Evolutionary conservation across 1,284 basidiomycete genomes (phyloP).

Genomic region (Naganishia albida): DNA sequence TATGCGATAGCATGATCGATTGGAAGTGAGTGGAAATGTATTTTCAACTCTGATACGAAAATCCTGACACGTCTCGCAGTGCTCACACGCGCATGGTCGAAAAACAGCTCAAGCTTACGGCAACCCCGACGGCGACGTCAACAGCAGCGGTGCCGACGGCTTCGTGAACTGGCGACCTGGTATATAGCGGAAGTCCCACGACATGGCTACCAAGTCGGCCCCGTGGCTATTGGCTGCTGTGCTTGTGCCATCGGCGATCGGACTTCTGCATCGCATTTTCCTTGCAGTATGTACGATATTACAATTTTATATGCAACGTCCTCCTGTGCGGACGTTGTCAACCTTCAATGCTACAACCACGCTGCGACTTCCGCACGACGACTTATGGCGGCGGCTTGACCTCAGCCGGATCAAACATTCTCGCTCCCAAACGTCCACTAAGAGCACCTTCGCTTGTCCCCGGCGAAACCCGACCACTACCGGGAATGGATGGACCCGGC

Average conservation of each 20-base stretch:
- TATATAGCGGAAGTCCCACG: too few relatives aligned
- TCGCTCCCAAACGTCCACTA: neutral
- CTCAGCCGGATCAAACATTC: conserved; percentile 18
- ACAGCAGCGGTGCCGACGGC: conserved; percentile 13
- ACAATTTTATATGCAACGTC: neutral
- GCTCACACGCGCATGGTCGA: conserved; percentile 21
- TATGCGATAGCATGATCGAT: conserved; percentile 37
- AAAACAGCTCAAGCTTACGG: conserved; percentile 22
- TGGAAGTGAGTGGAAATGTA: conserved; percentile 13
- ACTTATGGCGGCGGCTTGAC: conserved; percentile 4
- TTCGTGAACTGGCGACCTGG: neutral
- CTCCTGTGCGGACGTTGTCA: neutral
- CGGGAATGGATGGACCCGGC: neutral
- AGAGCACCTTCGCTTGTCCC: neutral
- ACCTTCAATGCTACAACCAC: neutral
- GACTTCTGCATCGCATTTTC: neutral
- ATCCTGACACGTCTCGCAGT: neutral
- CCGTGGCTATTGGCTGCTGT: too few relatives aligned
- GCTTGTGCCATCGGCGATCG: neutral
- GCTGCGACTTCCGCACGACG: too few relatives aligned
- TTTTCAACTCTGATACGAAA: too few relatives aligned
- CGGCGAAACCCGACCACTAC: neutral
- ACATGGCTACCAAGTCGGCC: too few relatives aligned
- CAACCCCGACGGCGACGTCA: conserved; percentile 17
- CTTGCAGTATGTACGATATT: neutral